Evolutionary conservation across 1,284 basidiomycete species (phyloP).

Genomic region (Cryptococcus floricola): DNA sequence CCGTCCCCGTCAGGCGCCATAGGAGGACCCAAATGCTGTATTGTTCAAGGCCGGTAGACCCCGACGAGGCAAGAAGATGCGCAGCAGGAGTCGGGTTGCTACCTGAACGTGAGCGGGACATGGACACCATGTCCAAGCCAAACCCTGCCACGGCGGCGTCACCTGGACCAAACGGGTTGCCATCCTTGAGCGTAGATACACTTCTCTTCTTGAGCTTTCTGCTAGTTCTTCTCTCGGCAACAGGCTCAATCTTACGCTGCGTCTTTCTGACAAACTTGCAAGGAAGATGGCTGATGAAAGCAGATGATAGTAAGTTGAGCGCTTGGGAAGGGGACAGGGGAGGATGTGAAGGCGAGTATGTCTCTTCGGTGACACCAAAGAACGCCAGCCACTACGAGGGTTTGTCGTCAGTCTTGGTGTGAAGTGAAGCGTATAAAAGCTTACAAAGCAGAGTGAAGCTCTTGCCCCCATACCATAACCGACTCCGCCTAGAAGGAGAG

Average conservation of each 20-base stretch:
- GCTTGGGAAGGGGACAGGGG: neutral
- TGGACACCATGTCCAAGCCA: neutral
- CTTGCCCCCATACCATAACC: neutral
- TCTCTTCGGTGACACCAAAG: neutral
- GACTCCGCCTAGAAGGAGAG: neutral
- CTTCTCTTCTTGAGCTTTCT: no score
- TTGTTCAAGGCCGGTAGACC: neutral
- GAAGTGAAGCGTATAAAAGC: neutral
- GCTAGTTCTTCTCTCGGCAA: no score
- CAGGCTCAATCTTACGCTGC: no score
- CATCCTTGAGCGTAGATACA: no score
- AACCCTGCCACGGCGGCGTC: no score
- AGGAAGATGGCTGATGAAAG: neutral
- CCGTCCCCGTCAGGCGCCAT: neutral
- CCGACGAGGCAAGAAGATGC: neutral
- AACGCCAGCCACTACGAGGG: neutral
- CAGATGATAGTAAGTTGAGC: neutral
- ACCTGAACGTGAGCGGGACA: neutral
- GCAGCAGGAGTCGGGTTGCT: neutral
- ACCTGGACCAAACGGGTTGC: no score
- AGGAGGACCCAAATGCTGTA: neutral
- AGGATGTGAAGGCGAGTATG: neutral
- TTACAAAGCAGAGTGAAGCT: neutral
- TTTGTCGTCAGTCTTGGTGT: no score
- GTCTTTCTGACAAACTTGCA: neutral